A percentile compares a stretch with the other conserved stretches of the same genome.
phyloP scores from a whole-genome alignment of 257 asterid species.

The Phtheirospermum japonicum region DNA sequence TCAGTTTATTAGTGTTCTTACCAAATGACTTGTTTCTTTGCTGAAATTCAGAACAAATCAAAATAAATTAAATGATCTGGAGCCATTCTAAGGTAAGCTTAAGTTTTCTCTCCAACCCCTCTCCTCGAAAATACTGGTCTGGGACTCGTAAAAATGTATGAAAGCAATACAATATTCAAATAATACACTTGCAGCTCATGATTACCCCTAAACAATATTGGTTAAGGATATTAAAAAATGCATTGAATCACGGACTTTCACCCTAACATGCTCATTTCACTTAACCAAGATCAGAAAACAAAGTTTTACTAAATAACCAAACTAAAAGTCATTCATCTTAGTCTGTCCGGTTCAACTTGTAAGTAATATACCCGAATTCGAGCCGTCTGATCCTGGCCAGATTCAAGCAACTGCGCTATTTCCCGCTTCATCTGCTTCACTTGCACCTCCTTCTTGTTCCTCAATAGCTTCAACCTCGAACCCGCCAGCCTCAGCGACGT shows the following conservation, averaged over 20 bases:
- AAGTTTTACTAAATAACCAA: conserved; percentile 1
- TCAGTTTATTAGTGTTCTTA: neutral
- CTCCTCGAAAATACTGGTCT: neutral
- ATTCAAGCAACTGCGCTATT: conserved; percentile 70
- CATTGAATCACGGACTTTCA: conserved; percentile 9
- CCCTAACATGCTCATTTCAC: neutral
- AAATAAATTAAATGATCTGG: neutral
- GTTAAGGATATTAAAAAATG: conserved; percentile 5
- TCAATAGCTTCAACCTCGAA: conserved; percentile 74
- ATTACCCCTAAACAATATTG: neutral
- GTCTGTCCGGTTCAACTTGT: conserved; percentile 6
- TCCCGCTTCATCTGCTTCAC: conserved; percentile 79
- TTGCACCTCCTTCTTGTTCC: conserved; percentile 80
- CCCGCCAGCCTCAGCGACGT: conserved; percentile 66
- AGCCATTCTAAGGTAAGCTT: conserved; percentile 2
- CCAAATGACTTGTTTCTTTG: conserved; percentile 5
- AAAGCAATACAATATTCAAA: neutral
- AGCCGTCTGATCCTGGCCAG: conserved; percentile 81
- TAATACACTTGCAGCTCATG: conserved; percentile 12
- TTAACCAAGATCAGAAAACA: conserved; percentile 18
- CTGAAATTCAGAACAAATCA: neutral
- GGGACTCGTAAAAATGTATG: neutral
- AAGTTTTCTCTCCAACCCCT: conserved; percentile 3
- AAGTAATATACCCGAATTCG: conserved; percentile 55
- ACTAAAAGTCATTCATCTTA: conserved; percentile 2